Base-by-base conservation (phyloP, 2,329 filamentous ascomycete genomes). In the Fonsecaea erecta region DNA sequence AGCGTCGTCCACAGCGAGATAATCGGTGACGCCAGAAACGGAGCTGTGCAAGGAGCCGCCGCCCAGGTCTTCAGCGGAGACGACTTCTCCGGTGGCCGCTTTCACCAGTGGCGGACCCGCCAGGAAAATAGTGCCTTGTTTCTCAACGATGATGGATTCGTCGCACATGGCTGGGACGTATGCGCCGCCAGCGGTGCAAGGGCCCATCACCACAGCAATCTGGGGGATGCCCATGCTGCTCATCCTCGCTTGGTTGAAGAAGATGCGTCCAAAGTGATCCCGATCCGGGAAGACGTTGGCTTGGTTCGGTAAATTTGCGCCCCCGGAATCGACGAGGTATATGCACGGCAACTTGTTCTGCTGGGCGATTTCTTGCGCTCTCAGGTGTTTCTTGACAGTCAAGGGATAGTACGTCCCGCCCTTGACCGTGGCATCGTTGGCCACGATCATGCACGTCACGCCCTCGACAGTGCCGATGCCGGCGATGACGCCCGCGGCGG, bases 101-200 rank as follows among this genome's bases (percentile, higher is more conserved):
- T 97, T 97, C 68, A 99, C 95, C 0, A 99, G 84, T 0, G 95
- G 94, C 18, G 94, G 94, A 0, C 94, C 95, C 0, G 94, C 94
- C 1, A 99, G 86, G 82, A 98, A 99, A 75, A 99, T 97, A 71
- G 96, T 93, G n/a, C 94, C 94, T 77, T 97, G 93, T 59, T 93
- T 90, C 74, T 92, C 88, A 43, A 98, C 95, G 70, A 99, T 98
- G 77, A 99, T 97, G 75, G 88, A 93, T 83, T 98, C 95, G 76
- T 98, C 95, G 66, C 91, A 94, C 94, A 99, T 98, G 73, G 92
- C 92, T 11, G 94, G 94, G 11, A 98, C 93, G 76, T 99, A 98
- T 26, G 94, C 94, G 54, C 94, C 94, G 57, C 94, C 94, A 1
- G 94, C 94, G 0, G 95, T 99, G 79, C 95, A 99, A 51, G 94